Conservation (phyloP, 179 eudicot species). For the Carnegiea gigantea region DNA sequence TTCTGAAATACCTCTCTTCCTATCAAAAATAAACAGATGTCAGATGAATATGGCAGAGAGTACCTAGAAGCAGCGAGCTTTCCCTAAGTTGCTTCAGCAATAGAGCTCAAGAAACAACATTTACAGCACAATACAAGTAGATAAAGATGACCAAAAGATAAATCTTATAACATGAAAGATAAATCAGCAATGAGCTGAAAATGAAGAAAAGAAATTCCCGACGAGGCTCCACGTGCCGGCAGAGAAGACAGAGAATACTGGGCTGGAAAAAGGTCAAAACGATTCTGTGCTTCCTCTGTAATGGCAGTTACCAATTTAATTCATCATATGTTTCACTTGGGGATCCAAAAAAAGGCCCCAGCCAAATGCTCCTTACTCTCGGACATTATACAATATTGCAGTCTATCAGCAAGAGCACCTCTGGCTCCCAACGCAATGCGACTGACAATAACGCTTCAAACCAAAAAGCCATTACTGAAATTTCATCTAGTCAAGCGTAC, state of each 20-base stretch:
- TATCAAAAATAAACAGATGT: too few relatives aligned
- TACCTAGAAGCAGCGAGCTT: background rate
- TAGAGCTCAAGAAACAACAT: background rate
- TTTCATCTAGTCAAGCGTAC: background rate
- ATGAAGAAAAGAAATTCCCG: background rate
- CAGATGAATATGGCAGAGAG: too few relatives aligned
- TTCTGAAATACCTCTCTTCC: slow-evolving; percentile 18
- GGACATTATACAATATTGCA: background rate
- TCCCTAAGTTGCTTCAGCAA: background rate
- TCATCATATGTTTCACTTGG: background rate
- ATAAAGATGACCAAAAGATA: background rate
- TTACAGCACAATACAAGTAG: background rate
- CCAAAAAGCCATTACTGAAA: background rate
- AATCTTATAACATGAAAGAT: background rate
- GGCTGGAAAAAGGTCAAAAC: background rate
- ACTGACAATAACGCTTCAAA: background rate
- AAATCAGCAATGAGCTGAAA: background rate
- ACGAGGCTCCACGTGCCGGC: background rate
- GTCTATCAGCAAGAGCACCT: slow-evolving; percentile 1
- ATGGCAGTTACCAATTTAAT: background rate
- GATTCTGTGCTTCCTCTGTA: background rate
- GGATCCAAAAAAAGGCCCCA: background rate
- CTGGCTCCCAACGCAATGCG: background rate
- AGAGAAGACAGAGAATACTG: background rate
- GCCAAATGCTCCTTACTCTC: background rate